Base-by-base conservation (phyloP, 495 filamentous ascomycete species). In the Aspergillus campestris region DNA sequence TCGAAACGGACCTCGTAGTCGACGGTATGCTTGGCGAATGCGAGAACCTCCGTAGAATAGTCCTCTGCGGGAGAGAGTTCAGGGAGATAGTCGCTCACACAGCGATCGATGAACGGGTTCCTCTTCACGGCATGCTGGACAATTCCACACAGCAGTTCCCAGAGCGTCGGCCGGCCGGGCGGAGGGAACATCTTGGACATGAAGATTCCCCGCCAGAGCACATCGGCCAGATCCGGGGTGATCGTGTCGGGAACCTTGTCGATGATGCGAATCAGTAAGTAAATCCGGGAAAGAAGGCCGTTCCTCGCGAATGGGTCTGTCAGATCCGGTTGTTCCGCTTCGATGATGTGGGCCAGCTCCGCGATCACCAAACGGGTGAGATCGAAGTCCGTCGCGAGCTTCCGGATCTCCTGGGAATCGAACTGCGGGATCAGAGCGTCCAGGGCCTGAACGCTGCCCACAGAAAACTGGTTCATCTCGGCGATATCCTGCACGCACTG, bases 401-500 rank as follows among this genome's bases (percentile, higher is more conserved):
- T 70, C 40, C 65, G 60, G 31, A 80, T 70, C 42, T 76, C 74
- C 31, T 69, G 67, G 11, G 62, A 48, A 31, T 69, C 70, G 29
- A 65, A 55, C 11, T 44, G 40, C 7, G 75, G 69, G 3, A 84
- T 53, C 13, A 90, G 62, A 13, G 77, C 74, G 47, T 68, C 73
- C 29, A 94, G 63, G 6, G 80, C 81, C 50, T 82, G 84, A 10
- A 89, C 78, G 53, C 86, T 92, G 2, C 87, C 88, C 3, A 75
- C 73, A 7, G 74, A 73, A 27, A 69, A 78, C 29, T 69, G 47
- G 18, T 73, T 80, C 60, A 61, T 73, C 34, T 68, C 64, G 9
- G 73, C 67, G 40, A 84, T 79, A 51, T 84, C 79, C 32, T 69
- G 59, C 27, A 83, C 66, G 45, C 80, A 83, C 31, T 65, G 64